These are phyloP conservation scores for Scortechinia acanthostroma DNA, from an alignment of 2,329 filamentous ascomycete genomes.

Conservation along the genomic window DNA sequence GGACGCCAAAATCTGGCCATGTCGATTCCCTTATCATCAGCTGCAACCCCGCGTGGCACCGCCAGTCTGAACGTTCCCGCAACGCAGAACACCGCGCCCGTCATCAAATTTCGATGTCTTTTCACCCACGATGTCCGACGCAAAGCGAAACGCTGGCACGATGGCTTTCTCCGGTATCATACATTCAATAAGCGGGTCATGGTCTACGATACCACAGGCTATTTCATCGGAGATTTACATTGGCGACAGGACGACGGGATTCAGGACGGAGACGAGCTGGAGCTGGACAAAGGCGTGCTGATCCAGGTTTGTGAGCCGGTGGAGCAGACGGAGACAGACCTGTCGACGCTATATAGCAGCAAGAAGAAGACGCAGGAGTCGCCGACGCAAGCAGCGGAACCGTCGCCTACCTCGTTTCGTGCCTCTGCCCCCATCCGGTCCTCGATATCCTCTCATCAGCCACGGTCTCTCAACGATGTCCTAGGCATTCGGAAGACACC, in stretches of 20 bases:
- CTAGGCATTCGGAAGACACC: background rate
- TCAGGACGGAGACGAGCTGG: slow-evolving; percentile 74
- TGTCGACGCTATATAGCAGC: slow-evolving; percentile 70
- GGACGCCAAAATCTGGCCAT: no score
- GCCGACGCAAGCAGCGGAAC: background rate
- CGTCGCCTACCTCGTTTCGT: background rate
- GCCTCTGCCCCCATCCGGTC: background rate
- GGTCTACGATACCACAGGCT: slow-evolving; percentile 77
- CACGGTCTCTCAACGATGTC: background rate
- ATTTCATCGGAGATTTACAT: slow-evolving; percentile 78
- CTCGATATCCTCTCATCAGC: background rate
- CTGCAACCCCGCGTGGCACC: slow-evolving; percentile 68
- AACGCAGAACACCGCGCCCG: slow-evolving; percentile 60
- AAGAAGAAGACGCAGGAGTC: slow-evolving; percentile 10
- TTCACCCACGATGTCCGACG: slow-evolving; percentile 79
- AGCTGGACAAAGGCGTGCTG: slow-evolving; percentile 69
- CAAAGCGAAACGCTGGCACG: slow-evolving; percentile 89
- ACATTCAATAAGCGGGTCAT: slow-evolving; percentile 86
- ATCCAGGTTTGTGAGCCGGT: slow-evolving; percentile 74
- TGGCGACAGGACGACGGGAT: slow-evolving; percentile 67
- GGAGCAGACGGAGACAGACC: slow-evolving; percentile 69
- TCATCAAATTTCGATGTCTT: slow-evolving; percentile 77
- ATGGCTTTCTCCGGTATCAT: slow-evolving; percentile 81
- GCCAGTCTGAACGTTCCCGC: slow-evolving; percentile 64
- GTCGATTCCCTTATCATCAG: no score